Base-by-base conservation (phyloP, 116 monocot genomes). In the Posidonia oceanica region DNA sequence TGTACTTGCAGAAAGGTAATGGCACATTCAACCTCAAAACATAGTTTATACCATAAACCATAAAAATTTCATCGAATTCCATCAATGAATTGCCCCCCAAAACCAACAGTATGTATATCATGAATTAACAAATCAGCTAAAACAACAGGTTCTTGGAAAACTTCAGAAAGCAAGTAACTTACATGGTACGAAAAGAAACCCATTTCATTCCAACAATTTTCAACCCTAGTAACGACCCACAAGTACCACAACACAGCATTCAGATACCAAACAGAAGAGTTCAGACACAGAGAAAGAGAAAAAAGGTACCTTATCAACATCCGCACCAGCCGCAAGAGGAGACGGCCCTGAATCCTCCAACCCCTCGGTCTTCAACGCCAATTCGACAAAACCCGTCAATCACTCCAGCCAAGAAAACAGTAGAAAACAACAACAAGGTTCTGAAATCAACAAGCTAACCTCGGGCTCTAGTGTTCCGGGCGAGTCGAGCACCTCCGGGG, bases 261-360 rank as follows among this genome's bases (percentile, higher is more conserved):
- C 60, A 60, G 0, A 7, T 5, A 4, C 12, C 20, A 20, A 60
- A 22, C n/a, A 60, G 8, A 8, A 16, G 60, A 6, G 29, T 21
- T 11, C 22, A 60, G 10, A 29, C 20, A 29, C 60, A 62, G 37
- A n/a, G 59, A 63, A 7, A 54, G 29, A 59, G 15, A 41, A 55
- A 55, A 17, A 69, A 17, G 10, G 15, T 52, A 67, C 67, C 67
- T 67, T 67, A n/a, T 67, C 67, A 11, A 67, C 21, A 21, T 67
- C 67, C 7, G 67, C 17, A 18, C 21, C 67, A n/a, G 52, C 67
- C 12, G 42, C 52, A 52, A 52, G 18, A 21, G 67, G 51, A 51
- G 51, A 51, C 36, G 64, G 36, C 17, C 40, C 64, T 18, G 67
- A 52, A 67, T 44, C 52, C 20, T 67, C 67, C 51, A 67, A 52